Base-by-base conservation (phyloP, 164 flowering plant genomes). In the Nymphaea thermarum region DNA sequence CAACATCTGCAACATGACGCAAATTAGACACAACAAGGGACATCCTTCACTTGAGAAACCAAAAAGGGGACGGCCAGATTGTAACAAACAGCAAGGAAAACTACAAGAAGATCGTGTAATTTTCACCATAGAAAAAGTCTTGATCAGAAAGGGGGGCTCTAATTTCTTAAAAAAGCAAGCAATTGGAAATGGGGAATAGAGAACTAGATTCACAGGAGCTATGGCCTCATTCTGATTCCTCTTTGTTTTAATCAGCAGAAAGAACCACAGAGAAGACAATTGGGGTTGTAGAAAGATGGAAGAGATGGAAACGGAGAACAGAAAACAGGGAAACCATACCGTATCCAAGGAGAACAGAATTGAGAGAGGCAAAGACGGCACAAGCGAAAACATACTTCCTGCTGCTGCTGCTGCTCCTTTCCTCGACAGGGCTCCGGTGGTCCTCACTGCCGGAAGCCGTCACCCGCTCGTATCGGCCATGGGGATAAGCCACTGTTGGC, bases 1-100 rank as follows among this genome's bases (percentile, higher is more conserved):
- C 98, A 5, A 89, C 94, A 80, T 93, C 98, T 93, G 89, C 72
- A 76, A 51, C 57, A 51, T 15, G 14, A 10, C 57, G 14, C 57
- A 8, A 10, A 51, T 51, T 51, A 25, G 36, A 25, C 36, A 25
- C 36, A 25, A 25, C 36, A 25, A 25, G 36, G 36, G 36, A 25
- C 1, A 25, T 25, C 36, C 36, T 25, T 25, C 36, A 25, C 36
- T 25, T 25, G 36, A 25, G 36, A 25, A 25, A 25, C 36, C 36
- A 25, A 25, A 25, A 25, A 25, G 36, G 36, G 36, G 36, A 25
- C 36, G 36, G 36, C 36, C 36, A 25, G 36, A 25, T 25, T 1
- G 36, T 25, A 25, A 25, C 1, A 25, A 25, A 25, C 36, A 25
- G 36, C 36, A 25, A 25, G 36, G 36, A 25, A 1, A 25, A 25